Base-by-base conservation (phyloP, 2,329 filamentous ascomycete species). In the Plectosphaerella plurivora region DNA sequence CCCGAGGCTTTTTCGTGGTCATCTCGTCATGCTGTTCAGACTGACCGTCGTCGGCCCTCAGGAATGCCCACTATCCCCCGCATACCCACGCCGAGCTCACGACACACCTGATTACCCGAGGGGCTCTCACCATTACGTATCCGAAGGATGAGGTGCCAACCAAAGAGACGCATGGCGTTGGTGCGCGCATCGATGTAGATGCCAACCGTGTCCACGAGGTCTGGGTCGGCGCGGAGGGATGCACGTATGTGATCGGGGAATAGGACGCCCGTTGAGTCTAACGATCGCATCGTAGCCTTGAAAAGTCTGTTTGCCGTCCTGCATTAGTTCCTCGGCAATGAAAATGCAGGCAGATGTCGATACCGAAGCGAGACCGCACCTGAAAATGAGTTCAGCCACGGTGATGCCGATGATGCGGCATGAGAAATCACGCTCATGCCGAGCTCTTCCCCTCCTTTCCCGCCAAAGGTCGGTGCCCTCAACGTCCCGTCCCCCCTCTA, bases 181-280 rank as follows among this genome's bases (percentile, higher is more conserved):
- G 86, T 2, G 79, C 79, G 41, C 73, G 86, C 39, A 70, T 89
- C 37, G 86, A 89, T 61, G 84, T 90, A 4, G 83, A 84, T 28
- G 83, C 84, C 2, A 75, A 77, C 8, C 74, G 77, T 53, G 65
- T 79, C 12, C 87, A 90, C 59, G 85, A 89, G 68, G 86, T 89
- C 1, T 88, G 84, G 82, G 77, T 89, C 46, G 86, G 86, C 2
- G 59, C 66, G 1, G 71, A 79, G 54, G 87, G 87, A 0, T 89
- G 87, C 65, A 88, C 83, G 3, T 87, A 86, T 69, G 83, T 84
- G 9, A 81, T 84, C 62, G 81, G 83, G 47, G 82, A 85, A 69
- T 83, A 54, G 55, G n/a, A 51, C 11, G 22, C 22, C 22, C 22
- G 22, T 16, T 9, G 42, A 9, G 15, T 14, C 37, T 8, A 41